Evolutionary conservation across 2,329 filamentous ascomycete species (phyloP).

Genomic region (Penicillium griseofulvum): DNA sequence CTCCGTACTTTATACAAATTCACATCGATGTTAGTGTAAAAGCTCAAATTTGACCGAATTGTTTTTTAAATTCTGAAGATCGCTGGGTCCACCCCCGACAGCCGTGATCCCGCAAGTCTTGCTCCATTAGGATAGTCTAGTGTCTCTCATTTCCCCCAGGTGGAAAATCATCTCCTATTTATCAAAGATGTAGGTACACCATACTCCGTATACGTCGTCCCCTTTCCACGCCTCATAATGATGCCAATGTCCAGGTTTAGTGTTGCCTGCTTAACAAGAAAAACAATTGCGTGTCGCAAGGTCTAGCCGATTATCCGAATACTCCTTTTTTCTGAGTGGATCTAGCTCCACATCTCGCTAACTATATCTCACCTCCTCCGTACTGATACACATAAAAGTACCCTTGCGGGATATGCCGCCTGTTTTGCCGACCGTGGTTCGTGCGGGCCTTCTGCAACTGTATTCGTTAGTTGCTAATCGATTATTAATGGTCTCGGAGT

Average conservation of each 20-base stretch:
- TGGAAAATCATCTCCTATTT: neutral
- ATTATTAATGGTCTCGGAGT: conserved; percentile 1
- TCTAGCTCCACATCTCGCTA: conserved; percentile 24
- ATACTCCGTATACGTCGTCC: neutral
- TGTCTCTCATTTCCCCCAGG: neutral
- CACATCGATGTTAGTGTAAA: neutral
- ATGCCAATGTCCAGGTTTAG: neutral
- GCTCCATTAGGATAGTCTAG: conserved; percentile 9
- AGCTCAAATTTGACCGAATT: neutral
- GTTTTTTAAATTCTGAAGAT: conserved; percentile 8
- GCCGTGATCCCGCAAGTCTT: conserved; percentile 11
- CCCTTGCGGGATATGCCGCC: conserved; percentile 25
- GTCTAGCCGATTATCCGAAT: conserved; percentile 22
- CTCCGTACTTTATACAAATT: conserved; percentile 9
- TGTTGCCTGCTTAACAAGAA: neutral
- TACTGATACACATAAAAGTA: conserved; percentile 4
- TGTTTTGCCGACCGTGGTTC: conserved; percentile 20
- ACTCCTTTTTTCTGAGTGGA: conserved; percentile 16
- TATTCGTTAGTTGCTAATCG: neutral
- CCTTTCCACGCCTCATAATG: neutral
- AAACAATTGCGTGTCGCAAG: neutral
- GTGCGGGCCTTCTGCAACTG: conserved; percentile 6
- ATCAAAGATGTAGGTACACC: no score
- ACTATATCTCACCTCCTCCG: conserved; percentile 15
- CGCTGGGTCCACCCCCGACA: conserved; percentile 9